phyloP scores from a whole-genome alignment of 371 early-diverging fungal species.

The Mucor sp. region DNA sequence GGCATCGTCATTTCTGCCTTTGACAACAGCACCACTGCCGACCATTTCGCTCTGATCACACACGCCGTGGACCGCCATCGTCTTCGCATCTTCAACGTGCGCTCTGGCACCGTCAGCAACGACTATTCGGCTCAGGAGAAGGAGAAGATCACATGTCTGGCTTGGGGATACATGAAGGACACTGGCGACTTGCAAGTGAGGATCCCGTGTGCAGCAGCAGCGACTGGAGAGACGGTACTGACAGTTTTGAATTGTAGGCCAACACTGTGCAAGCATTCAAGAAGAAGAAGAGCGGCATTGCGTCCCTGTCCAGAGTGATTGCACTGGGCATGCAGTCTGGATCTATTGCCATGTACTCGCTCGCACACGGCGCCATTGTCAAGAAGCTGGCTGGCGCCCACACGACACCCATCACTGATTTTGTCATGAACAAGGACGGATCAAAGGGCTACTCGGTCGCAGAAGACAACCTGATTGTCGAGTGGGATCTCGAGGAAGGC shows the following conservation, averaged over 20 bases:
- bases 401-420: slow-evolving; percentile 68
- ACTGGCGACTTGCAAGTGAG: slow-evolving; percentile 45
- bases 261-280: slow-evolving; percentile 46
- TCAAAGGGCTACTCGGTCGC: slow-evolving; percentile 66
- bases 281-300: slow-evolving; percentile 47
- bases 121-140: slow-evolving; percentile 62
- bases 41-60: slow-evolving; percentile 71
- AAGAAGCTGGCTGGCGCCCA: slow-evolving; percentile 58
- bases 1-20: slow-evolving; percentile 61
- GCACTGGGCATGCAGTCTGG: slow-evolving; percentile 72
- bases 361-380: slow-evolving; percentile 63
- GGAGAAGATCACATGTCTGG: slow-evolving; percentile 62
- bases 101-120: slow-evolving; percentile 65
- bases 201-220: neutral
- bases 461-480: slow-evolving; percentile 69
- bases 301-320: slow-evolving; percentile 50
- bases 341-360: slow-evolving; percentile 62
- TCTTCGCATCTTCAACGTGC: slow-evolving; percentile 71
- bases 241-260: neutral
- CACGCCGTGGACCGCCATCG: slow-evolving; percentile 73
- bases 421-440: slow-evolving; percentile 64
- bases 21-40: slow-evolving; percentile 53
- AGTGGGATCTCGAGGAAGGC: slow-evolving; percentile 73
- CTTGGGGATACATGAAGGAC: slow-evolving; percentile 63
- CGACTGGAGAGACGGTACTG: neutral